A percentile compares a stretch with the other conserved stretches of the same genome.
These are phyloP conservation scores for Phytopythium kandeliae DNA, from an alignment of 352 stramenopile species.

Conservation along the genomic window DNA sequence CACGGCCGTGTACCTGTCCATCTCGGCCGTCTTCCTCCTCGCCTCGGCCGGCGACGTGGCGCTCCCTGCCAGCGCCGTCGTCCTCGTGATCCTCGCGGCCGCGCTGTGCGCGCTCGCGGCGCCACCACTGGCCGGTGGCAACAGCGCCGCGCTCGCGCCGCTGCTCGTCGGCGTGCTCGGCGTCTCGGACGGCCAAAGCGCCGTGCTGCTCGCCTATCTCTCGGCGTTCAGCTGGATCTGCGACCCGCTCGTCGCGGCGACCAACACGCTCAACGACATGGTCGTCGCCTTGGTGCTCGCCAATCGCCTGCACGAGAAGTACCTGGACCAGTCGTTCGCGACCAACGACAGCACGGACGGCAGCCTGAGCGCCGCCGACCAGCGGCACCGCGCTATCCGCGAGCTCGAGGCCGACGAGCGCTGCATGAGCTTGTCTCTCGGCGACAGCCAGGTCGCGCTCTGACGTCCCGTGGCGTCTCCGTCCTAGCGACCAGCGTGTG, in stretches of 20 bases:
- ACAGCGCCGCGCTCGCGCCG: constrained; percentile 27
- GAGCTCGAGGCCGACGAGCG: constrained; percentile 4
- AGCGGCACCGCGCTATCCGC: constrained; percentile 3
- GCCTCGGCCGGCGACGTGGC: constrained; percentile 11
- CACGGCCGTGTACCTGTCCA: constrained; percentile 45
- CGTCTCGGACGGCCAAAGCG: constrained; percentile 15
- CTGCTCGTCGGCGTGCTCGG: constrained; percentile 41
- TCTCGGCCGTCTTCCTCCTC: constrained; percentile 41
- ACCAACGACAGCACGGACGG: constrained; percentile 1
- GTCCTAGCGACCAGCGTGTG: too few species aligned
- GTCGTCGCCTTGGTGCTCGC: constrained; percentile 48
- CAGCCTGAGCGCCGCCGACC: not conserved
- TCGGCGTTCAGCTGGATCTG: constrained; percentile 49
- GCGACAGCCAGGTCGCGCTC: constrained; percentile 3
- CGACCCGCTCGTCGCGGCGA: constrained; percentile 39
- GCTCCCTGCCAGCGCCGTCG: constrained; percentile 18
- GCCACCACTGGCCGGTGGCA: constrained; percentile 33
- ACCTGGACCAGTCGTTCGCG: constrained; percentile 6
- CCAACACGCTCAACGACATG: constrained; percentile 49
- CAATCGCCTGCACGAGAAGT: constrained; percentile 35
- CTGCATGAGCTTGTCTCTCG: constrained; percentile 5
- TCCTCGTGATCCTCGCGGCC: constrained; percentile 31
- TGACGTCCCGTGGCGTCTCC: not conserved
- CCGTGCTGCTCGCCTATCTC: constrained; percentile 33
- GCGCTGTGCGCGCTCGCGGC: constrained; percentile 28